Base-by-base conservation (phyloP, 164 flowering plant genomes). In the Vitis rupestris region DNA sequence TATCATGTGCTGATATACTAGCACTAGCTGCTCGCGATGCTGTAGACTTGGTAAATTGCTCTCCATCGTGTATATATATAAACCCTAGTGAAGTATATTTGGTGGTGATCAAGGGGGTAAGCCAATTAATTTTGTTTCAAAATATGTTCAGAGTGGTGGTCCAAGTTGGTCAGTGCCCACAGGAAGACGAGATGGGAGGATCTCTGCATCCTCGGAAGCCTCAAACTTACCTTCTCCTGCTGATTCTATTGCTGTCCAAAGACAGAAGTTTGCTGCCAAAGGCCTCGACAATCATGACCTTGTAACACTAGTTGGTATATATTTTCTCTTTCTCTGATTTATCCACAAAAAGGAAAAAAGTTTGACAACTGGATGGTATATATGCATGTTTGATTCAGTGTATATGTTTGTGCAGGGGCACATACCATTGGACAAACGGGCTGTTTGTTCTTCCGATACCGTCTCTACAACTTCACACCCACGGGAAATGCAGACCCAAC, bases 21-120 rank as follows among this genome's bases (percentile, higher is more conserved):
- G 89, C 93, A 0, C 51, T 91, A 44, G 92, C 97, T 13, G 89
- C 93, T 72, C 85, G 92, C 9, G 97, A 91, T 72, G 78, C 92
- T 52, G 92, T 91, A 5, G 87, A 74, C 69, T 78, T 91, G 84
- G 97, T 89, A 78, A 23, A 23, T 23, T 23, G 1, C 27, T 23
- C 27, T 23, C 1, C 27, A 23, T 23, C 27, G 27, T 23, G 1
- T 23, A 23, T 23, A 23, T 23, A 23, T 23, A 23, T 23, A 23
- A 23, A 23, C 27, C 27, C 27, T 23, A 23, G 27, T 23, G 27
- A 23, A 1, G 27, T 23, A 23, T 23, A 4, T 31, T 31, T 31
- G 44, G 7, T 31, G 44, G 44, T 31, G 44, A 31, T 0, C 44
- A 31, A 23, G 27, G 27, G 27, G 27, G 27, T 23, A 23, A 23